phyloP scores from a whole-genome alignment of 2,329 filamentous ascomycete species.

The Fusarium luffae region DNA sequence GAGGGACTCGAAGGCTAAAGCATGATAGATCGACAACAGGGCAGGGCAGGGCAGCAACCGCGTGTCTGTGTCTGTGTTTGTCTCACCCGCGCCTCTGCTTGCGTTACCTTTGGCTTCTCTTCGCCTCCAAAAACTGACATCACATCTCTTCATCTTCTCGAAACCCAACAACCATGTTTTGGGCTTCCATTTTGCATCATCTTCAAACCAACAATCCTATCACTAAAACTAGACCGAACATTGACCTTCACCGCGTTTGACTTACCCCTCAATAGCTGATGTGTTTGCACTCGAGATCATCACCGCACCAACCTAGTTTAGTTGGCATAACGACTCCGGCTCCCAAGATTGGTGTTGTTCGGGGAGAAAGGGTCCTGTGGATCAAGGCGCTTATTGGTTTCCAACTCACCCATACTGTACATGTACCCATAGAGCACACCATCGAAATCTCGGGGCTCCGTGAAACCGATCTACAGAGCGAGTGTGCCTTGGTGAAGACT shows the following conservation, averaged over 20 bases:
- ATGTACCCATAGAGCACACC: conserved; percentile 29
- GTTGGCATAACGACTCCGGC: conserved; percentile 9
- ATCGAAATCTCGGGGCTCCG: conserved; percentile 1
- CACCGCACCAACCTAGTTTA: conserved; percentile 32
- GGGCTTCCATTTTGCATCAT: conserved; percentile 6
- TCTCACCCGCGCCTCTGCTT: conserved; percentile 1
- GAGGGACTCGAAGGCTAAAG: not conserved
- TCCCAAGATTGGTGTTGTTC: conserved; percentile 12
- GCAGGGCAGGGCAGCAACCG: not conserved
- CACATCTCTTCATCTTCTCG: conserved; percentile 4
- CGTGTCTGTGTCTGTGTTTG: not conserved
- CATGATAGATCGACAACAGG: conserved; percentile 28
- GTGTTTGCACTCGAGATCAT: conserved; percentile 31
- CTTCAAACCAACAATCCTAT: not conserved
- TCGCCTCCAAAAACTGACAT: conserved; percentile 25
- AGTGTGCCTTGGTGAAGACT: conserved; percentile 24
- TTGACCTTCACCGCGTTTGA: conserved; percentile 5
- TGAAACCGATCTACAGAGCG: conserved; percentile 22
- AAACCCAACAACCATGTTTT: not conserved
- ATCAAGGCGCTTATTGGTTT: conserved; percentile 18
- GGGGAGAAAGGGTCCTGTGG: conserved; percentile 22
- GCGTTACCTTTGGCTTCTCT: not conserved
- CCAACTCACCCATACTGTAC: not conserved
- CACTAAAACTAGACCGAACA: not conserved
- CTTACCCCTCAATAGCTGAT: conserved; percentile 30